phyloP scores from a whole-genome alignment of 257 asterid genomes.

The Forsythia suspensa region DNA sequence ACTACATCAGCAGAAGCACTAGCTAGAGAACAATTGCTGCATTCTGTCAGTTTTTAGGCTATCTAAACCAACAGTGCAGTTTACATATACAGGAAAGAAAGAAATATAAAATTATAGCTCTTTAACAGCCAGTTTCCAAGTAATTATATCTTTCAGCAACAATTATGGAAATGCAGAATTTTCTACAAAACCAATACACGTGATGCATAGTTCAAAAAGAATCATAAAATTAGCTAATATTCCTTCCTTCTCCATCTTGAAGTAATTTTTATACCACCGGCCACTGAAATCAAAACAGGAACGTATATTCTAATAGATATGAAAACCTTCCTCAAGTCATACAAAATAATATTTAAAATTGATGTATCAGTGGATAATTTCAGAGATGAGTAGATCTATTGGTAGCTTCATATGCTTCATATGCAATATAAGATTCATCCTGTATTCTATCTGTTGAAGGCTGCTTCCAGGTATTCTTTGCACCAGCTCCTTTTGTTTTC shows the following conservation, averaged over 20 bases:
- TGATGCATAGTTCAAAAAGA: neutral
- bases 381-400: constrained; percentile 8
- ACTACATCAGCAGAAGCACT: constrained; percentile 14
- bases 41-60: constrained; percentile 2
- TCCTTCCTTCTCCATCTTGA: neutral
- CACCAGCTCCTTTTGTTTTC: neutral
- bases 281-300: neutral
- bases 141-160: constrained; percentile 9
- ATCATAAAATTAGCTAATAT: neutral
- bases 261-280: neutral
- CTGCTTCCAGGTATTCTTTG: neutral
- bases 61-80: constrained; percentile 11
- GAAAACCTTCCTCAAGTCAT: neutral
- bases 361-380: neutral
- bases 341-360: neutral
- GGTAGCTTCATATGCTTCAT: constrained; percentile 8
- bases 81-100: neutral
- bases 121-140: constrained; percentile 12
- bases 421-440: constrained; percentile 4
- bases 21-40: constrained; percentile 14
- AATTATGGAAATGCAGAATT: neutral
- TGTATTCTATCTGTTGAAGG: neutral
- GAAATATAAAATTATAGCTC: constrained; percentile 13
- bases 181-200: neutral
- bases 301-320: neutral